Percentiles rank a stretch among this genome's conserved stretches.
Evolutionary conservation across 2,329 filamentous ascomycete genomes (phyloP).

Genomic region (Cladosporium sphaerospermum): DNA sequence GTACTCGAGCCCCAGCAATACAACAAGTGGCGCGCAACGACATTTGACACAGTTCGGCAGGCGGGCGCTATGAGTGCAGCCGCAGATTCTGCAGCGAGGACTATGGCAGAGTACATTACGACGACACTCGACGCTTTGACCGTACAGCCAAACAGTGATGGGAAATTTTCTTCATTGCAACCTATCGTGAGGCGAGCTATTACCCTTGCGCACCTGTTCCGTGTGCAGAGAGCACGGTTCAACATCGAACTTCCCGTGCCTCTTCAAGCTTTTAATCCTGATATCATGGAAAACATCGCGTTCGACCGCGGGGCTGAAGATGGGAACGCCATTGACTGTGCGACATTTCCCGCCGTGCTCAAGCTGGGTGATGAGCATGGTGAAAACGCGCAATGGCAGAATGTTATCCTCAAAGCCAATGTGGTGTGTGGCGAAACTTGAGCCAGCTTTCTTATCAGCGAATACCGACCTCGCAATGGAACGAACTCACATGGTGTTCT

Average conservation of each 20-base stretch:
- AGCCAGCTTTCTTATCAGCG: neutral
- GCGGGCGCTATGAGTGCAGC: constrained; percentile 29
- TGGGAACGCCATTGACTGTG: constrained; percentile 51
- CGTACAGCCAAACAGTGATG: constrained; percentile 18
- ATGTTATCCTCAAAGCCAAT: constrained; percentile 60
- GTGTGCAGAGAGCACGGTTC: constrained; percentile 28
- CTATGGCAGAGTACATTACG: constrained; percentile 24
- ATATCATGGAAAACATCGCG: constrained; percentile 61
- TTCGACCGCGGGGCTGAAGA: constrained; percentile 50
- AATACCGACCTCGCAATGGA: no score
- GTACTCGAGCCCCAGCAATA: constrained; percentile 41
- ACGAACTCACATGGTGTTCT: constrained; percentile 17
- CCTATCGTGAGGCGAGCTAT: constrained; percentile 25
- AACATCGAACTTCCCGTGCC: constrained; percentile 25
- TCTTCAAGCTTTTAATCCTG: constrained; percentile 44
- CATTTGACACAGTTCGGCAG: constrained; percentile 53
- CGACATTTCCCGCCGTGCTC: constrained; percentile 58
- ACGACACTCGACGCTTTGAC: constrained; percentile 22
- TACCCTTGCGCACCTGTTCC: constrained; percentile 26
- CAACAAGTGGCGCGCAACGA: constrained; percentile 63
- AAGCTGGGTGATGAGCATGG: constrained; percentile 62
- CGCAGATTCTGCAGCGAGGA: constrained; percentile 14
- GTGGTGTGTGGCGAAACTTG: constrained; percentile 46
- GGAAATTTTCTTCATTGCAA: constrained; percentile 19
- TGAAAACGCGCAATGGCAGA: constrained; percentile 53